phyloP scores from a whole-genome alignment of 176 grass and related monocot species.

The Puccinellia tenuiflora region DNA sequence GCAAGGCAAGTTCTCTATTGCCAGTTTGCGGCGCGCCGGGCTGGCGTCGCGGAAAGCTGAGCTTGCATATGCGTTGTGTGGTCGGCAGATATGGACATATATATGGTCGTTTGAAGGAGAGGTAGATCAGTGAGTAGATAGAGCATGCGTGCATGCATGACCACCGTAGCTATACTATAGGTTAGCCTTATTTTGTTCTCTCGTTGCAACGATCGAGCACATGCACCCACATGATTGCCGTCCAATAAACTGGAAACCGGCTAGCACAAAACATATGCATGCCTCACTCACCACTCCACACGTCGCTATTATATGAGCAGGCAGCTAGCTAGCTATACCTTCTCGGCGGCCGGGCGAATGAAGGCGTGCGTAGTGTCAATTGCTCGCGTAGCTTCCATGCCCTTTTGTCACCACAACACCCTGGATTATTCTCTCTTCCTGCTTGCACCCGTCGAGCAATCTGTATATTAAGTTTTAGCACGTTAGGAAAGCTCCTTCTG shows the following conservation, averaged over 20 bases:
- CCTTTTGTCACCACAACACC: conserved; percentile 43
- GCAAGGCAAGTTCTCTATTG: background rate
- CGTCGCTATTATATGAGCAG: conserved; percentile 26
- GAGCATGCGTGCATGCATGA: conserved; percentile 22
- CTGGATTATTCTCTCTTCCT: conserved; percentile 54
- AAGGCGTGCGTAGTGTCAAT: conserved; percentile 17
- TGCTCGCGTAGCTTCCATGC: conserved; percentile 6
- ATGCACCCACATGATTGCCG: conserved; percentile 37
- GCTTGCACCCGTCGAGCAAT: background rate
- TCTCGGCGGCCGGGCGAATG: background rate
- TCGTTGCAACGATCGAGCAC: conserved; percentile 29
- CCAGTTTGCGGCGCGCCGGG: background rate
- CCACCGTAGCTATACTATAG: background rate
- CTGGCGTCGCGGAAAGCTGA: background rate
- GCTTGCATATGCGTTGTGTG: background rate
- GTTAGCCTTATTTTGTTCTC: background rate
- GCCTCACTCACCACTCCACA: background rate
- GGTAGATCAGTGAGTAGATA: background rate
- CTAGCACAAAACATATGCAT: background rate
- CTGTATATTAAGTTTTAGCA: conserved; percentile 1
- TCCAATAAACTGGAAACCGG: conserved; percentile 36
- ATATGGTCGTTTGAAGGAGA: background rate
- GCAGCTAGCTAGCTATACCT: background rate
- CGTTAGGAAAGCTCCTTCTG: conserved; percentile 22
- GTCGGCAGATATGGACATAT: background rate